Evolutionary conservation across 176 grass and related monocot species (phyloP).

Genomic region (Poa annua): DNA sequence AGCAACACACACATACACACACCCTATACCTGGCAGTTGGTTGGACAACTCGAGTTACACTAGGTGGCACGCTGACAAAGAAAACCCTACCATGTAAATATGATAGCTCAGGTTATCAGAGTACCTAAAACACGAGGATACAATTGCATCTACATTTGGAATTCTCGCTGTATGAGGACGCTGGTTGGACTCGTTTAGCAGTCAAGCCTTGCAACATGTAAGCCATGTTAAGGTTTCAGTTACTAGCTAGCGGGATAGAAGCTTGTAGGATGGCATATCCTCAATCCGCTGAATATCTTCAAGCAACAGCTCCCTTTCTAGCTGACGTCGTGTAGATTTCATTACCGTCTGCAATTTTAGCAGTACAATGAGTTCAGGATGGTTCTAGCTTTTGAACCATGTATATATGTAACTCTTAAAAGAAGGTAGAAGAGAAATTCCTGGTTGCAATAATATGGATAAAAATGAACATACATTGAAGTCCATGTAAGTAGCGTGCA

Average conservation of each 20-base stretch:
- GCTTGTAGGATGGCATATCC: slow-evolving; percentile 86
- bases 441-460: neutral
- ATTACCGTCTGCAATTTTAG: slow-evolving; percentile 72
- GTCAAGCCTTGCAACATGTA: slow-evolving; percentile 43
- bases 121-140: slow-evolving; percentile 52
- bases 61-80: slow-evolving; percentile 44
- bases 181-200: slow-evolving; percentile 35
- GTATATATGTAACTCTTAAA: neutral
- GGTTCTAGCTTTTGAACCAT: slow-evolving; percentile 15
- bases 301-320: slow-evolving; percentile 84
- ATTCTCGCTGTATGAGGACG: neutral
- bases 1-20: slow-evolving; percentile 17
- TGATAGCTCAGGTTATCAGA: slow-evolving; percentile 47
- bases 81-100: slow-evolving; percentile 51
- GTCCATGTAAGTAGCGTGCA: slow-evolving; percentile 99
- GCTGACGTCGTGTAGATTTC: slow-evolving; percentile 75
- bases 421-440: neutral
- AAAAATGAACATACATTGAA: slow-evolving; percentile 69
- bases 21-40: slow-evolving; percentile 50
- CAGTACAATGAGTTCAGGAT: slow-evolving; percentile 26
- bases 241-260: slow-evolving; percentile 76
- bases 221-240: slow-evolving; percentile 59
- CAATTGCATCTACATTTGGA: slow-evolving; percentile 44
- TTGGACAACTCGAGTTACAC: slow-evolving; percentile 45
- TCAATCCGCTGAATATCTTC: slow-evolving; percentile 84